Conservation (phyloP, 2,329 filamentous ascomycete species). For the Microcyclospora tardicrescens region DNA sequence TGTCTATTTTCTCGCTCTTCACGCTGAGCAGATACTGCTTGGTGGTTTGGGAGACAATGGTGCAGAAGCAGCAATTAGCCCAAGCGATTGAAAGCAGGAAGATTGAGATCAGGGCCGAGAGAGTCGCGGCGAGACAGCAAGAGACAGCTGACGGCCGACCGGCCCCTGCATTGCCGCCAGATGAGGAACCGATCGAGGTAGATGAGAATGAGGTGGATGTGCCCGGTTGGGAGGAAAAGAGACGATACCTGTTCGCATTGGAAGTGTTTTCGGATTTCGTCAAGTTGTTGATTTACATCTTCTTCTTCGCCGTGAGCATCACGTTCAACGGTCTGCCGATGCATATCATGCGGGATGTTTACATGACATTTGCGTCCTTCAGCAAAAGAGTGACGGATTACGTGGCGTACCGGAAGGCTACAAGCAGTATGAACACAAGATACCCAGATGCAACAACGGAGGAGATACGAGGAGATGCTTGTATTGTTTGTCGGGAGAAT, state of each 20-base stretch:
- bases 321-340: constrained; percentile 92
- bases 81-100: constrained; percentile 56
- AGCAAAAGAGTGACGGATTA: constrained; percentile 80
- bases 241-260: constrained; percentile 78
- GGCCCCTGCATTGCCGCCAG: constrained; percentile 37
- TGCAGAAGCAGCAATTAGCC: constrained; percentile 61
- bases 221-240: constrained; percentile 91
- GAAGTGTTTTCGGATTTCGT: constrained; percentile 73
- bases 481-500: constrained; percentile 93
- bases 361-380: constrained; percentile 87
- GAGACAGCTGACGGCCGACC: constrained; percentile 25
- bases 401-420: constrained; percentile 77
- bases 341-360: constrained; percentile 90
- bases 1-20: constrained; percentile 67
- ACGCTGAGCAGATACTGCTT: constrained; percentile 68
- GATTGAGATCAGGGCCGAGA: constrained; percentile 45
- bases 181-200: constrained; percentile 53
- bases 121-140: constrained; percentile 36
- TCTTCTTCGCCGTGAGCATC: constrained; percentile 87
- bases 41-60: constrained; percentile 61
- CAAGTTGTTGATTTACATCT: constrained; percentile 77
- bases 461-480: constrained; percentile 76
- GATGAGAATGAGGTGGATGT: constrained; percentile 93
- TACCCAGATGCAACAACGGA: constrained; percentile 85
- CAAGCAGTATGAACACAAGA: constrained; percentile 78